Percentiles rank a stretch among this genome's conserved stretches.
phyloP scores from a whole-genome alignment of 257 asterid genomes.

The Solanum rostratum region DNA sequence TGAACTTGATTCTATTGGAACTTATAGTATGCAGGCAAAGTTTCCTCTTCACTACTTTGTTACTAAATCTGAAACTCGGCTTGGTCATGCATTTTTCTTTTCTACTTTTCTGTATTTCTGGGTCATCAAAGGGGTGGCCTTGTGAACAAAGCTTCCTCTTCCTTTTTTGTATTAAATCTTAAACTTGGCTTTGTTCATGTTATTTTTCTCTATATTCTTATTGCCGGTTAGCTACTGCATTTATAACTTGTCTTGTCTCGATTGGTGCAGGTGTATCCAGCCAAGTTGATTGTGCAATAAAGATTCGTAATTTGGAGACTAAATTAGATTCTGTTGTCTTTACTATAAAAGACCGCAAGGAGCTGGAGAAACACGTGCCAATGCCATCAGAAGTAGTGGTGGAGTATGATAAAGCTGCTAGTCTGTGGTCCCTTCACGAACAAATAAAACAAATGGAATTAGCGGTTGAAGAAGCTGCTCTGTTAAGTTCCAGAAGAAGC shows the following conservation, averaged over 20 bases:
- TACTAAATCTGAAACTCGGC: not conserved
- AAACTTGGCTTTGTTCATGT: not conserved
- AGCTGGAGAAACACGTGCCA: conserved; percentile 94
- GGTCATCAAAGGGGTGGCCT: not conserved
- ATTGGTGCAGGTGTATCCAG: conserved; percentile 78
- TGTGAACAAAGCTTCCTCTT: not conserved
- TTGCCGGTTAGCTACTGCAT: not conserved
- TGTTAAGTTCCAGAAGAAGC: conserved; percentile 85
- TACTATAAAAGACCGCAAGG: conserved; percentile 92
- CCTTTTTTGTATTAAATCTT: not conserved
- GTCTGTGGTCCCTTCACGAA: conserved; percentile 94
- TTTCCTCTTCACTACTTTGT: not conserved
- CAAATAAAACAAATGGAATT: conserved; percentile 91
- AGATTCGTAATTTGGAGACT: conserved; percentile 89
- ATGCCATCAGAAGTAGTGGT: conserved; percentile 95
- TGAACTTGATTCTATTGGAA: not conserved
- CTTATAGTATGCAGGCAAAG: not conserved
- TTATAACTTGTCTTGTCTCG: not conserved
- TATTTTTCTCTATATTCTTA: not conserved
- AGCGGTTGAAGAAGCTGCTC: conserved; percentile 90
- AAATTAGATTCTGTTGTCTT: conserved; percentile 83
- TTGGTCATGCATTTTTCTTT: not conserved
- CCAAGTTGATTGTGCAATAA: conserved; percentile 95
- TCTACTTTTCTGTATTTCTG: not conserved
- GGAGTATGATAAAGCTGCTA: conserved; percentile 91